A percentile compares a stretch with the other conserved stretches of the same genome.
Evolutionary conservation across 2,329 filamentous ascomycete genomes (phyloP).

Genomic region (Pseudopyrenochaeta lycopersici): DNA sequence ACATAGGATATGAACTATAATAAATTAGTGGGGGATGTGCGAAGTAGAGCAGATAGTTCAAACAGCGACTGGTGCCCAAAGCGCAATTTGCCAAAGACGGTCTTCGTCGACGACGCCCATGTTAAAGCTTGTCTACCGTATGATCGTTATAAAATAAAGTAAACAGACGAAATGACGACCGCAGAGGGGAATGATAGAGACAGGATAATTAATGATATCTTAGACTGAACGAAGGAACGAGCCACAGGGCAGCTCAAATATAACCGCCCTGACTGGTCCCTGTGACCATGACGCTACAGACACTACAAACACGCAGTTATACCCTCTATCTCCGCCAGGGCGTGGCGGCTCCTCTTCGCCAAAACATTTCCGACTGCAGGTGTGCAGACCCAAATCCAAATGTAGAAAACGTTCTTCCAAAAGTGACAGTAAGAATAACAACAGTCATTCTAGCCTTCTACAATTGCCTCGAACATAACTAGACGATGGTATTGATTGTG

Average conservation of each 20-base stretch:
- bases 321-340: slow-evolving; percentile 4
- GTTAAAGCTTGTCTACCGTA: background rate
- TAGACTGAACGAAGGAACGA: background rate
- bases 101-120: slow-evolving; percentile 42
- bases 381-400: slow-evolving; percentile 32
- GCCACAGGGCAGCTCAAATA: slow-evolving; percentile 21
- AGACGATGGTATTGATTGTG: background rate
- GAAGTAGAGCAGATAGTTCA: slow-evolving; percentile 6
- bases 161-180: background rate
- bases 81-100: slow-evolving; percentile 27
- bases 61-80: slow-evolving; percentile 35
- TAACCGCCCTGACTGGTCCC: slow-evolving; percentile 23
- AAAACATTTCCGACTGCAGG: slow-evolving; percentile 35
- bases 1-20: slow-evolving; percentile 31
- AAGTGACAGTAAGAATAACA: background rate
- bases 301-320: slow-evolving; percentile 7
- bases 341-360: slow-evolving; percentile 31
- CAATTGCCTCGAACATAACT: no score
- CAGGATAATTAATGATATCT: background rate
- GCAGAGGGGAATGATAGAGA: background rate
- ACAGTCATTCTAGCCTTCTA: no score
- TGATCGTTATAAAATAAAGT: background rate
- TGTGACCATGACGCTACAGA: slow-evolving; percentile 26
- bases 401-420: background rate
- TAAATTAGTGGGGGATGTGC: slow-evolving; percentile 7